These are phyloP conservation scores for Linderniella brevidens DNA, from an alignment of 257 asterid genomes.

Conservation along the genomic window DNA sequence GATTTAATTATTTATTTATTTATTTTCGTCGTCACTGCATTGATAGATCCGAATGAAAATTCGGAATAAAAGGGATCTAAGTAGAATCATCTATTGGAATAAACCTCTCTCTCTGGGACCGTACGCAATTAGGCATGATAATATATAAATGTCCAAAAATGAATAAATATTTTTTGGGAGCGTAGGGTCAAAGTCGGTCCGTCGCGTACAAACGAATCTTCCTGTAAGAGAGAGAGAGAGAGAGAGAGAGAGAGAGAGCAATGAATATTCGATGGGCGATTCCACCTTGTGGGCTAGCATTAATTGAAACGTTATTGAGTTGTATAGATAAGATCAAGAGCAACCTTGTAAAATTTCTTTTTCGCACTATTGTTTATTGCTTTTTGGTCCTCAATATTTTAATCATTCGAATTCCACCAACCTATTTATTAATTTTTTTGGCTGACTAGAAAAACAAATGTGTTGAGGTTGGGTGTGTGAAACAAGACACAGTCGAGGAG, in stretches of 20 bases:
- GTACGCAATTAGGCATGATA: neutral
- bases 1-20: neutral
- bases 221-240: slow-evolving; percentile 11
- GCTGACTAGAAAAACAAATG: no score
- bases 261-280: slow-evolving; percentile 37
- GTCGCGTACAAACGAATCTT: slow-evolving; percentile 74
- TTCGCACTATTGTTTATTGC: no score
- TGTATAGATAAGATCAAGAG: slow-evolving; percentile 33
- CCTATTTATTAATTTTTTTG: no score
- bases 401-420: no score
- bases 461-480: no score
- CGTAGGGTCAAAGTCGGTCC: slow-evolving; percentile 48
- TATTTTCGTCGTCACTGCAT: neutral
- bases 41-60: neutral
- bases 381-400: no score
- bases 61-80: slow-evolving; percentile 44
- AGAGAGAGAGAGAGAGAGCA: slow-evolving; percentile 1
- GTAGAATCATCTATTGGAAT: slow-evolving; percentile 36
- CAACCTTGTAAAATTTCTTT: no score
- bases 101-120: neutral
- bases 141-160: neutral
- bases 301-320: slow-evolving; percentile 10
- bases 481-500: no score
- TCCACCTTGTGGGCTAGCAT: slow-evolving; percentile 18
- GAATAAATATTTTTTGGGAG: slow-evolving; percentile 13